Base-by-base conservation (phyloP, 1,284 basidiomycete genomes). In the Apiotrichum veenhuisii region DNA sequence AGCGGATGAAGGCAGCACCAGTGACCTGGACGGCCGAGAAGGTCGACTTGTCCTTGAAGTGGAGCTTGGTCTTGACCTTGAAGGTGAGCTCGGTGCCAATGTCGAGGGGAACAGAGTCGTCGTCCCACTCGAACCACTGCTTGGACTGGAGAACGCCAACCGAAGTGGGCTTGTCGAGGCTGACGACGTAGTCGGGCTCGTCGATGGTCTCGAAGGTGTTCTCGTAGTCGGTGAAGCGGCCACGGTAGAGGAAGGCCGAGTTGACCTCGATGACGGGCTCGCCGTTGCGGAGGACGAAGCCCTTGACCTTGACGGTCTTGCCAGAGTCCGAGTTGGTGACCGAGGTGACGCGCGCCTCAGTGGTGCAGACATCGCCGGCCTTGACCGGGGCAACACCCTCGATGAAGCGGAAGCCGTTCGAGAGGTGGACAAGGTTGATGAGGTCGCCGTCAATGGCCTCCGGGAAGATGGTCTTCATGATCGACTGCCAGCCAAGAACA, bases 391-490 rank as follows among this genome's bases (percentile, higher is more conserved):
- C 82, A 25, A 87, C 85, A 53, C 88, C 89, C 30, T 88, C 83
- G 56, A 96, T 79, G 72, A 94, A 83, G 60, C 86, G 87, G 87
- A 98, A 98, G 47, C 91, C 91, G 76, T 98, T 98, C 40, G 91
- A 91, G 36, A 98, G 84, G 76, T 98, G 96, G 42, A 98, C 95
- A 27, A 98, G 87, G 77, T 92, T 93, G 67, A 98, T 82, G 30
- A 98, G 78, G 74, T 98, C 94, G 0, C 93, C 94, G 64, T 96
- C 88, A 68, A 97, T 90, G 11, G 85, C 78, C 22, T 82, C 73
- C n/a, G 94, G 94, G 85, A 96, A 98, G 76, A 97, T 93, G 2
- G 92, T 86, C 75, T 89, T 91, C 87, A 97, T 97, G 77, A 96
- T 96, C 11, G 92, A 89, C 85, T 92, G 86, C 94, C 95, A 98